Conservation (phyloP, 805 yeast species). For the Ogataea thermomethanolica region DNA sequence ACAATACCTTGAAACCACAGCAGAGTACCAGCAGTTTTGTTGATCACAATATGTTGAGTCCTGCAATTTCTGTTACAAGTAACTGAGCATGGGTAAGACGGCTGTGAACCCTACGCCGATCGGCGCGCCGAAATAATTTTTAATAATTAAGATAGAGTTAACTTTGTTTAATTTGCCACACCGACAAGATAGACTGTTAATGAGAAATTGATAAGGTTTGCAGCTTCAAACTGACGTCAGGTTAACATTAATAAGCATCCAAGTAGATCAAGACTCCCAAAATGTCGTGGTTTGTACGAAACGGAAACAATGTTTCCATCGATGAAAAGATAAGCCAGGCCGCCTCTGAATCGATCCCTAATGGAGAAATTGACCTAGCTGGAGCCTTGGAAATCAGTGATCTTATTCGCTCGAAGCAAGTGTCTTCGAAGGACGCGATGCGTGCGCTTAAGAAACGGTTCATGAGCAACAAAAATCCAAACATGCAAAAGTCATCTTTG, state of each 20-base stretch:
- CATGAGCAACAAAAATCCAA: slow-evolving; percentile 62
- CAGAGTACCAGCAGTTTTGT: slow-evolving; percentile 20
- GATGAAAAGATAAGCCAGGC: slow-evolving; percentile 71
- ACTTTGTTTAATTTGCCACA: slow-evolving; percentile 7
- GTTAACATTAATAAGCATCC: not conserved
- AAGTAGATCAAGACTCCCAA: not conserved
- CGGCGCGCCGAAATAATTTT: slow-evolving; percentile 11
- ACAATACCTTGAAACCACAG: slow-evolving; percentile 10
- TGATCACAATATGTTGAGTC: slow-evolving; percentile 30
- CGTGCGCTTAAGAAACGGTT: slow-evolving; percentile 75
- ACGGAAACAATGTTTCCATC: slow-evolving; percentile 36
- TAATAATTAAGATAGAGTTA: not conserved
- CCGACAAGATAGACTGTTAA: not conserved
- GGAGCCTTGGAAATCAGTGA: slow-evolving; percentile 83
- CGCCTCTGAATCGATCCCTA: slow-evolving; percentile 86
- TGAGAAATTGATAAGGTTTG: not conserved
- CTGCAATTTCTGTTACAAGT: slow-evolving; percentile 20
- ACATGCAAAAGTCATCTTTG: slow-evolving; percentile 69
- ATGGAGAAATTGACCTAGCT: slow-evolving; percentile 78
- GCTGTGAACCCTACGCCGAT: slow-evolving; percentile 3
- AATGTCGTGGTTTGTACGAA: slow-evolving; percentile 53
- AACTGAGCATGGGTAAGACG: not conserved
- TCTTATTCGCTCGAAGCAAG: slow-evolving; percentile 73
- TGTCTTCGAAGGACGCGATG: slow-evolving; percentile 80
- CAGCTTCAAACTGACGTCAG: too few relatives aligned